Base-by-base conservation (phyloP, 2,329 filamentous ascomycete species). In the Madurella fahalii region DNA sequence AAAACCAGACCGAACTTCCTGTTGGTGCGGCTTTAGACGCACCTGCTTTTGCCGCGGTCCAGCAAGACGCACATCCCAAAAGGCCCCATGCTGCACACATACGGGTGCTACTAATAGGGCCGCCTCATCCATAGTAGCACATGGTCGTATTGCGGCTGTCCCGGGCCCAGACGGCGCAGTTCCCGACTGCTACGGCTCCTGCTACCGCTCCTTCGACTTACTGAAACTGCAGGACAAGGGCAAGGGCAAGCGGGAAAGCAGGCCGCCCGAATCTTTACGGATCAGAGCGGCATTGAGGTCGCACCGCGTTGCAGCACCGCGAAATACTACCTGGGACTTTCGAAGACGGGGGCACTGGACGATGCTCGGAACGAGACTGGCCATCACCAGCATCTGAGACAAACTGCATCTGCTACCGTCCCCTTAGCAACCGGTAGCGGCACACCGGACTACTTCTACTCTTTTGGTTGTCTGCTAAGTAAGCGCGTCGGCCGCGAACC, bases 221-320 rank as follows among this genome's bases (percentile, higher is more conserved):
- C 52, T 49, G 41, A 54, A 50, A 54, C 50, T 25, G 17, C 48
- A 18, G 58, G 44, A 47, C 49, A 52, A 40, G 56, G 51, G 47
- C 53, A 37, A 50, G 45, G 47, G 44, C 40, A 46, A 53, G 53
- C 50, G 45, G 46, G 44, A 30, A 41, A 49, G 46, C 46, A 51
- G 46, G 50, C 53, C 53, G 52, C 56, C 55, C 47, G 44, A 55
- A 43, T 48, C 40, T 50, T 51, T 40, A 49, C 61, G 54, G 56
- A 57, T 53, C 57, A 57, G 47, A 61, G 59, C 61, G 62, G 61
- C 61, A 63, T 61, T 64, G 61, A 58, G 61, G 63, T 65, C 55
- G 56, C 62, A 65, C 63, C 54, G 60, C 59, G 62, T 61, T 63
- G 58, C 63, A 61, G 60, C 63, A 61, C 56, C 58, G 60, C 55